Base-by-base conservation (phyloP, 2,329 filamentous ascomycete species). In the Fusarium beomiforme region DNA sequence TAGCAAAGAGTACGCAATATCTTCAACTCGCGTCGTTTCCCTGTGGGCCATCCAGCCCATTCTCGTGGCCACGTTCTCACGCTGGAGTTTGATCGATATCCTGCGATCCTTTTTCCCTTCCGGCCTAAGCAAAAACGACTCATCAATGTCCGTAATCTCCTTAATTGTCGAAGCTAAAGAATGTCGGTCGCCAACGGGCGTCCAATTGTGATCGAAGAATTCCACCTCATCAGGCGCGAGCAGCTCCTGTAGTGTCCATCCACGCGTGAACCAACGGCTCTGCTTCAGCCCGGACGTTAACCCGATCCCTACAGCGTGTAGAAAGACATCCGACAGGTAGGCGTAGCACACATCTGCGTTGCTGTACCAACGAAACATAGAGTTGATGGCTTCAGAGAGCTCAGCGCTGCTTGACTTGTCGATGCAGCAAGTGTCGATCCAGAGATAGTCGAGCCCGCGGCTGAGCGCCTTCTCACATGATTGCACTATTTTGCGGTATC, bases 31-130 rank as follows among this genome's bases (percentile, higher is more conserved):
- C 2, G 68, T 76, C 6, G 78, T 81, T 43, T 76, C 58, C 19
- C 81, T 73, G 21, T 69, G 59, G 9, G 79, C 69, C n/a, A 78
- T 79, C 80, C 80, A 82, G 21, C 76, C 75, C 79, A 82, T 81
- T 50, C 77, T 72, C 43, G 73, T 64, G 19, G 81, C 79, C 50
- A 77, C 59, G 59, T 73, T 77, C 65, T 76, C 75, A 57, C 69
- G 67, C 46, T 73, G 64, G 26, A 76, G 55, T 31, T 75, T 50
- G 43, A 49, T 61, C 43, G 64, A 53, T 57, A 74, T 73, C 44
- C 57, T 72, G 37, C 63, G 69, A 42, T 59, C 53, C 58, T 67
- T 74, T 26, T 70, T 69, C 24, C 47, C 29, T n/a, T 75, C 74
- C 3, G 70, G 68, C 14, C 41, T 69, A 26, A 59, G 42, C 24